These are phyloP conservation scores for Rhododendron simsii DNA, from an alignment of 148 eudicot species.

Conservation along the genomic window DNA sequence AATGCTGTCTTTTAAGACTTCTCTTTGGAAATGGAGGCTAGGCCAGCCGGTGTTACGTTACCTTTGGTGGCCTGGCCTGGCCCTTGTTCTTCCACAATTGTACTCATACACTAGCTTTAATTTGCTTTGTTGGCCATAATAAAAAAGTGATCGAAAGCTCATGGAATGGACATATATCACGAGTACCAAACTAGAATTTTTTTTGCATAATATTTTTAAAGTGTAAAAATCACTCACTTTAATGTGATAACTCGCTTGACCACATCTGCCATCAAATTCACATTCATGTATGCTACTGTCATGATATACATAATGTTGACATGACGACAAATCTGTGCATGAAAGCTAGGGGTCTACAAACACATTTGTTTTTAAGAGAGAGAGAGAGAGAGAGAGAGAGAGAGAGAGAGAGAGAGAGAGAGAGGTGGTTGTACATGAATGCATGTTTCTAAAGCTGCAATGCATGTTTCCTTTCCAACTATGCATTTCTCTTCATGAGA, in stretches of 20 bases:
- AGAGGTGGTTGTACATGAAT: too few species aligned
- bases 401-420: neutral
- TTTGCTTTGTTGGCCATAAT: neutral
- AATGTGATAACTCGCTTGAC: neutral
- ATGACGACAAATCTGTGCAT: neutral
- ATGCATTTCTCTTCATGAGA: neutral
- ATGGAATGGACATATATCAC: neutral
- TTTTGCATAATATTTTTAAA: neutral
- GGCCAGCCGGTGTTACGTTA: neutral
- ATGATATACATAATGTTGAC: neutral
- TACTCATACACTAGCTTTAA: neutral
- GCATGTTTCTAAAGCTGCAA: neutral
- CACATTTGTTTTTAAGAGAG: too few species aligned
- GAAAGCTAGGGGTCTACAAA: neutral
- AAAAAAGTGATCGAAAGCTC: neutral
- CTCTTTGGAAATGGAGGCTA: neutral
- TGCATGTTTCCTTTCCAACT: conserved; percentile 2
- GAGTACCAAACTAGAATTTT: neutral
- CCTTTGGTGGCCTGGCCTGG: neutral
- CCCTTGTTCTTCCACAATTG: neutral
- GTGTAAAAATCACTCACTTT: neutral
- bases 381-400: neutral
- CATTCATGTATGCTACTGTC: too few species aligned
- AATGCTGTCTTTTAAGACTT: neutral
- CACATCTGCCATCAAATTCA: too few species aligned